Conservation (phyloP, 805 yeast genomes). For the Wickerhamiella musiphila region DNA sequence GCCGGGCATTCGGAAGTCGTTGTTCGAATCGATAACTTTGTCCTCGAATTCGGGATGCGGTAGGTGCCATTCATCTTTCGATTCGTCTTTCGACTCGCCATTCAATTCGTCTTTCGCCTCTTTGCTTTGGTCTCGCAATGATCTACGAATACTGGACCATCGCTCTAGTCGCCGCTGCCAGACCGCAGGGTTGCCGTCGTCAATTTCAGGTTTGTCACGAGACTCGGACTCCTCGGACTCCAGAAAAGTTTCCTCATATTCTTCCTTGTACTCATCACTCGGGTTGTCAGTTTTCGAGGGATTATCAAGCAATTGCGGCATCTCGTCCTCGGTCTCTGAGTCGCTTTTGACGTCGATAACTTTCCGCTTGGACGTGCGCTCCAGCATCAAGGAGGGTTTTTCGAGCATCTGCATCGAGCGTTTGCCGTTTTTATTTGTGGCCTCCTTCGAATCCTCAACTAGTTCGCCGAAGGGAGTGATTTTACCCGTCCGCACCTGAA, state of each 20-base stretch:
- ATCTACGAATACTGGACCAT: slow-evolving; percentile 43
- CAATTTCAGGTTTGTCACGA: slow-evolving; percentile 26
- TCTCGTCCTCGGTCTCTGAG: slow-evolving; percentile 17
- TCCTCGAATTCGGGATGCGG: slow-evolving; percentile 69
- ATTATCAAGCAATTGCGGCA: slow-evolving; percentile 9
- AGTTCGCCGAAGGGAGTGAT: slow-evolving; percentile 77
- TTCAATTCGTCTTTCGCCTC: neutral
- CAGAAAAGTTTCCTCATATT: slow-evolving; percentile 11
- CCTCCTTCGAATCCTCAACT: slow-evolving; percentile 18
- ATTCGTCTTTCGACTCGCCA: slow-evolving; percentile 3
- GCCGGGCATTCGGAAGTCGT: slow-evolving; percentile 62
- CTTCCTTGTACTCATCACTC: slow-evolving; percentile 16
- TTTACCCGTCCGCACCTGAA: slow-evolving; percentile 71
- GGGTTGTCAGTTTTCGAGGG: slow-evolving; percentile 7
- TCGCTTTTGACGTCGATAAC: slow-evolving; percentile 3
- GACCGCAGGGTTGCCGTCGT: slow-evolving; percentile 63
- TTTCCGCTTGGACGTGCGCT: slow-evolving; percentile 2
- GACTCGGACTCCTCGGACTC: slow-evolving; percentile 11
- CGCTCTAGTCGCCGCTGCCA: slow-evolving; percentile 41
- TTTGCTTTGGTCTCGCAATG: slow-evolving; percentile 23
- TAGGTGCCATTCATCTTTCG: slow-evolving; percentile 39
- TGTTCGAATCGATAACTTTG: slow-evolving; percentile 42
- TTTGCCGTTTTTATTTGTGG: slow-evolving; percentile 27
- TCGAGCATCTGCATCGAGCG: slow-evolving; percentile 20
- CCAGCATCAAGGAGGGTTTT: slow-evolving; percentile 13